Conservation (phyloP, 2,329 filamentous ascomycete genomes). For the Geoglossum cookeanum region DNA sequence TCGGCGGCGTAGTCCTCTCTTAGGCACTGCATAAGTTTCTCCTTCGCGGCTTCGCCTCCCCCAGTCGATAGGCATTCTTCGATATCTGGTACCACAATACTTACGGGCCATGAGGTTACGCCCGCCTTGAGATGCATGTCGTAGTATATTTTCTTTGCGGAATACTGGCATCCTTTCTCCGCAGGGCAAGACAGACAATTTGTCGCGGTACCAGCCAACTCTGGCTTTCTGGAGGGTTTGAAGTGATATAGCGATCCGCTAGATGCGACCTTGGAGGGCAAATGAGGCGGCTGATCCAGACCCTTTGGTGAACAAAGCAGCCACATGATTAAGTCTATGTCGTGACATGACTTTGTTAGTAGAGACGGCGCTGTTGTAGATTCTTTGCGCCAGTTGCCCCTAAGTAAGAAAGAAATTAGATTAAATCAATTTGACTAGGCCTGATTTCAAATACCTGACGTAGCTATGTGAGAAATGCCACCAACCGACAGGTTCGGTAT, state of each 20-base stretch:
- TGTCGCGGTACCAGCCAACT: constrained; percentile 52
- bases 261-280: constrained; percentile 59
- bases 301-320: constrained; percentile 49
- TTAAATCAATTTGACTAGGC: not conserved
- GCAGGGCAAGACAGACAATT: constrained; percentile 72
- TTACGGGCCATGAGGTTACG: constrained; percentile 62
- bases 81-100: constrained; percentile 81
- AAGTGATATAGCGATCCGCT: constrained; percentile 64
- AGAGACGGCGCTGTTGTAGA: constrained; percentile 60
- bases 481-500: constrained; percentile 88
- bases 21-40: constrained; percentile 29
- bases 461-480: constrained; percentile 91
- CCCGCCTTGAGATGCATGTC: constrained; percentile 47
- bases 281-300: constrained; percentile 36
- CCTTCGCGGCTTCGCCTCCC: constrained; percentile 25
- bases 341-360: constrained; percentile 89
- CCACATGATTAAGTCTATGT: constrained; percentile 88
- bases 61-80: constrained; percentile 43
- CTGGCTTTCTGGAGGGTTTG: constrained; percentile 54
- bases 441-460: constrained; percentile 35
- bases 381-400: constrained; percentile 83
- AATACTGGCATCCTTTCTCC: constrained; percentile 63
- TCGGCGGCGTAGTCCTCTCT: constrained; percentile 39
- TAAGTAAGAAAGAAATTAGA: constrained; percentile 11
- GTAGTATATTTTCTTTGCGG: constrained; percentile 65